Evolutionary conservation across 495 filamentous ascomycete genomes (phyloP).

Genomic region (Podospora didyma): DNA sequence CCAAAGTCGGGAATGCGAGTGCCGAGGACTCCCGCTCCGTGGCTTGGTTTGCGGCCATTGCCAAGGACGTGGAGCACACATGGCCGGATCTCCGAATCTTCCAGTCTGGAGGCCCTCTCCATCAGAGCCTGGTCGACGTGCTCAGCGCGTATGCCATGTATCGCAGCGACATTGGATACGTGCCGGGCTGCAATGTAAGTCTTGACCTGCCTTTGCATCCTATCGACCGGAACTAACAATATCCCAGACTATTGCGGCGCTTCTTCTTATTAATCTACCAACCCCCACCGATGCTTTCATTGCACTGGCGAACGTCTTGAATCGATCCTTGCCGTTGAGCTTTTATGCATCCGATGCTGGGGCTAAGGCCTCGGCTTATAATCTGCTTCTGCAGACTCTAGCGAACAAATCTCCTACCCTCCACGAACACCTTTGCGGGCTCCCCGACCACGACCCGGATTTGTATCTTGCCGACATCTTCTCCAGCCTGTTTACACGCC

Average conservation of each 20-base stretch:
- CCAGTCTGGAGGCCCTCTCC: constrained; percentile 69
- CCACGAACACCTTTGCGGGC: constrained; percentile 57
- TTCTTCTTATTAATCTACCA: constrained; percentile 81
- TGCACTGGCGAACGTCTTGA: constrained; percentile 81
- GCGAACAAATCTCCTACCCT: constrained; percentile 68
- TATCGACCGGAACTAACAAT: constrained; percentile 16
- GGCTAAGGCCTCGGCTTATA: constrained; percentile 68
- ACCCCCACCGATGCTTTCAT: constrained; percentile 71
- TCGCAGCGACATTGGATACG: constrained; percentile 87
- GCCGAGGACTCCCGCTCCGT: constrained; percentile 43
- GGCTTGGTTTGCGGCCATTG: constrained; percentile 64
- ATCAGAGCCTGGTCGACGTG: constrained; percentile 72
- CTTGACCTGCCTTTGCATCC: not conserved
- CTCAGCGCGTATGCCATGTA: constrained; percentile 91
- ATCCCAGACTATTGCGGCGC: constrained; percentile 69
- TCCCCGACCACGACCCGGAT: constrained; percentile 42
- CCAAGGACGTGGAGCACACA: constrained; percentile 61
- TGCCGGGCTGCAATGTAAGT: constrained; percentile 77
- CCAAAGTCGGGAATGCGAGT: constrained; percentile 35
- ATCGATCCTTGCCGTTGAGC: constrained; percentile 80
- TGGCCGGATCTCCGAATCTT: constrained; percentile 86
- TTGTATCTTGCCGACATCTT: constrained; percentile 51
- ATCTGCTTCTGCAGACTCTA: constrained; percentile 66
- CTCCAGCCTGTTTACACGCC: constrained; percentile 49
- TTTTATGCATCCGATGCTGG: constrained; percentile 76